These are phyloP conservation scores for Paramarasmius palmivorus DNA, from an alignment of 1,284 basidiomycete species.

Conservation along the genomic window DNA sequence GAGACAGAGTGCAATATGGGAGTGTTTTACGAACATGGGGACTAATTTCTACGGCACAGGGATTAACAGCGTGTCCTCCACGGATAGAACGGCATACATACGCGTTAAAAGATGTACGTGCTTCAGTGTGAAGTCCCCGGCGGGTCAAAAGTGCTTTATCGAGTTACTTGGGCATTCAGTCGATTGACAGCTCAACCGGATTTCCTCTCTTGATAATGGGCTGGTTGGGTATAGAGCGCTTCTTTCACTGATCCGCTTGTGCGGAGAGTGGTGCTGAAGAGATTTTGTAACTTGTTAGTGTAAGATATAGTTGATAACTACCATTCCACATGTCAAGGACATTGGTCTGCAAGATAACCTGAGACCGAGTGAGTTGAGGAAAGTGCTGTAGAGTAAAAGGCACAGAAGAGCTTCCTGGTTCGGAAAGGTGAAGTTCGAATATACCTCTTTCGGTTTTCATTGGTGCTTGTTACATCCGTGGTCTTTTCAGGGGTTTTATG, in stretches of 20 bases:
- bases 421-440: too few species aligned
- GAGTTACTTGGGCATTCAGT: slow-evolving; percentile 12
- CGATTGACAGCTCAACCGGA: slow-evolving; percentile 5
- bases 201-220: slow-evolving; percentile 1
- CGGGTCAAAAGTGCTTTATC: slow-evolving; percentile 10
- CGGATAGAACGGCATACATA: neutral
- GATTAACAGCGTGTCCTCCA: neutral
- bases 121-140: slow-evolving; percentile 16
- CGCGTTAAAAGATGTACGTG: slow-evolving; percentile 16
- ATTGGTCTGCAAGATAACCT: too few species aligned
- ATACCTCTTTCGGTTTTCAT: too few species aligned
- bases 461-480: too few species aligned
- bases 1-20: slow-evolving; percentile 44
- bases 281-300: too few species aligned
- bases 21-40: slow-evolving; percentile 39
- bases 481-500: too few species aligned
- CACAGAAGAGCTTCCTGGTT: too few species aligned
- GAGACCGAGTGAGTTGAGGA: too few species aligned
- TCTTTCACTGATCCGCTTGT: neutral
- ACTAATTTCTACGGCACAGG: slow-evolving; percentile 34
- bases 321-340: too few species aligned
- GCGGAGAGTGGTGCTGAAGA: slow-evolving; percentile 16
- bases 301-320: too few species aligned
- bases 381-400: too few species aligned
- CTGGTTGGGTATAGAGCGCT: slow-evolving; percentile 6